Evolutionary conservation across 257 asterid species (phyloP).

Genomic region (Buddleja alternifolia): DNA sequence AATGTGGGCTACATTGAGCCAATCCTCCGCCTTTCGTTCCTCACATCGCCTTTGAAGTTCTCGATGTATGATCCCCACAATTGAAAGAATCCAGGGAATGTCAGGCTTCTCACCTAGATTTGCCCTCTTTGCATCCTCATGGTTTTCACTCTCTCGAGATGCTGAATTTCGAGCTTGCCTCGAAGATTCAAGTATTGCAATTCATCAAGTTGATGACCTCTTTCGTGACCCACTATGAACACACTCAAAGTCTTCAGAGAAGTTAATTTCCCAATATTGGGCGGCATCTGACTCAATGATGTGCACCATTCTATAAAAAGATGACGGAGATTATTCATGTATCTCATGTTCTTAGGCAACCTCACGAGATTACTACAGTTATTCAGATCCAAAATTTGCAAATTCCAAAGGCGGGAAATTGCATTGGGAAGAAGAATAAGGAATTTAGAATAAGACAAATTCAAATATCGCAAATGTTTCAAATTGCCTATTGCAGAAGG

Average conservation of each 20-base stretch:
- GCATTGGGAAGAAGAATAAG: conserved; percentile 5
- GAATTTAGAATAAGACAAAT: conserved; percentile 15
- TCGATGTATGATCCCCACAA: neutral
- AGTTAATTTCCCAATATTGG: conserved; percentile 30
- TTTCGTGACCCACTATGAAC: conserved; percentile 33
- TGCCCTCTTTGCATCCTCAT: conserved; percentile 29
- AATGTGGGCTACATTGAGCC: conserved; percentile 36
- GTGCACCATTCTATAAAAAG: conserved; percentile 12
- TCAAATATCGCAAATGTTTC: conserved; percentile 25
- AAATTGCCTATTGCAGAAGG: conserved; percentile 16
- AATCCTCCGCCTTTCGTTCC: conserved; percentile 36
- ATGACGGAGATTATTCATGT: conserved; percentile 38
- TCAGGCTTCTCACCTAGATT: conserved; percentile 28
- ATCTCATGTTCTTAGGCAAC: conserved; percentile 22
- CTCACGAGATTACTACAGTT: conserved; percentile 13
- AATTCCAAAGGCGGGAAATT: conserved; percentile 28
- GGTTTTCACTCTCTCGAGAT: conserved; percentile 19
- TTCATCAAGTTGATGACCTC: conserved; percentile 30
- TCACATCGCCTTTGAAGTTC: conserved; percentile 29
- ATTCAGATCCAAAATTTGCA: conserved; percentile 26
- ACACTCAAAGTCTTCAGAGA: conserved; percentile 28
- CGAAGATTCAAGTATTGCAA: conserved; percentile 28
- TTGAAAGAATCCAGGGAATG: too few relatives aligned
- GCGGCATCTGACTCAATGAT: conserved; percentile 30
- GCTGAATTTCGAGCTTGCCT: conserved; percentile 20